phyloP scores from a whole-genome alignment of 345 rosid genomes.

The Pistacia atlantica region DNA sequence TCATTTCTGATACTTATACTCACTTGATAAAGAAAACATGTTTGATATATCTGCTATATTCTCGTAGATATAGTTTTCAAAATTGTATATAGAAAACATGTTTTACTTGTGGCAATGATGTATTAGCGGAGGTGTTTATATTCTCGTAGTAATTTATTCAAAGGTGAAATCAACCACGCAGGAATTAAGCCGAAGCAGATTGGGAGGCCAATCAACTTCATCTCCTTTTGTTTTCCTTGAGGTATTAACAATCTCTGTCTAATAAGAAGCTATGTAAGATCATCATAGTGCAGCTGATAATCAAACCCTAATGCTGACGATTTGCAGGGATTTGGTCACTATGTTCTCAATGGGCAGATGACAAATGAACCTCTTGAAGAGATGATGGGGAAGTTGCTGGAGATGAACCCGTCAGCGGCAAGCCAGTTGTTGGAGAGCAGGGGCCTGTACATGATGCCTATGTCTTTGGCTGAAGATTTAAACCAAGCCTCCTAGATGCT shows the following conservation, averaged over 20 bases:
- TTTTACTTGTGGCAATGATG: not conserved
- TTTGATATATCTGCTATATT: not conserved
- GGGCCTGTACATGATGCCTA: conserved; percentile 54
- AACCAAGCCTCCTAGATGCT: conserved; percentile 17
- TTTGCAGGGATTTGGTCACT: conserved; percentile 58
- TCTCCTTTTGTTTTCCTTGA: conserved; percentile 45
- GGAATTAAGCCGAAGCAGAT: conserved; percentile 60
- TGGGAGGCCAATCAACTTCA: conserved; percentile 42
- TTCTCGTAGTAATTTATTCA: conserved; percentile 4
- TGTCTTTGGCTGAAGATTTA: conserved; percentile 35
- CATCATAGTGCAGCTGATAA: not conserved
- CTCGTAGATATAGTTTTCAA: not conserved
- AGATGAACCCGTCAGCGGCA: conserved; percentile 49
- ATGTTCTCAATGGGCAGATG: conserved; percentile 39
- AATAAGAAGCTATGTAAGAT: not conserved
- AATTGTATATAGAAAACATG: not conserved
- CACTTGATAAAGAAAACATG: not conserved
- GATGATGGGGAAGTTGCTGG: conserved; percentile 42
- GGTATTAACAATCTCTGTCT: conserved; percentile 30
- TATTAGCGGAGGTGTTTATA: no score
- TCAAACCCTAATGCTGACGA: conserved; percentile 8
- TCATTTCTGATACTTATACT: not conserved
- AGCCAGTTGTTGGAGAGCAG: conserved; percentile 49
- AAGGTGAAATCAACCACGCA: conserved; percentile 29
- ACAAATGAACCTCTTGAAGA: conserved; percentile 54